A percentile compares a stretch with the other conserved stretches of the same genome.
These are phyloP conservation scores for Globisporangium spinosum DNA, from an alignment of 352 stramenopile species.

Conservation along the genomic window DNA sequence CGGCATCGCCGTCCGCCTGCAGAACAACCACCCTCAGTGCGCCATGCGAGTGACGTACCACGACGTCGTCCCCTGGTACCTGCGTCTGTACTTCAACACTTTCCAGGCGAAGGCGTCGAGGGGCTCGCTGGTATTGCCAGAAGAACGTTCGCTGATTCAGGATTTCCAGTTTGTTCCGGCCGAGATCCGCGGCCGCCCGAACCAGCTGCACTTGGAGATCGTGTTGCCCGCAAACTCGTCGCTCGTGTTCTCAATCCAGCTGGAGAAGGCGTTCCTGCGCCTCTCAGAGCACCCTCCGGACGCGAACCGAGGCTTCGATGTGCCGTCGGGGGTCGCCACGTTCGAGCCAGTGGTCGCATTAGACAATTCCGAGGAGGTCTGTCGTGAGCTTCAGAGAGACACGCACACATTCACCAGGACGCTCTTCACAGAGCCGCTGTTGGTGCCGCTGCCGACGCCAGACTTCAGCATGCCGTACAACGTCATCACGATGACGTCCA, in stretches of 20 bases:
- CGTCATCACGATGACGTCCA: conserved; percentile 88
- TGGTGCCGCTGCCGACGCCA: conserved; percentile 77
- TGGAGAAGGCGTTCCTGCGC: conserved; percentile 81
- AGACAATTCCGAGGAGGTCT: conserved; percentile 1
- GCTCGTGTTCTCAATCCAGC: conserved; percentile 64
- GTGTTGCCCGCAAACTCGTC: conserved; percentile 48
- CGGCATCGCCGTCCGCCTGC: conserved; percentile 60
- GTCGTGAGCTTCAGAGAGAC: conserved; percentile 11
- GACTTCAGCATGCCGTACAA: conserved; percentile 92
- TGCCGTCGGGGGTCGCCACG: conserved; percentile 54
- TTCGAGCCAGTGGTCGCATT: conserved; percentile 24
- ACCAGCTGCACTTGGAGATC: conserved; percentile 52
- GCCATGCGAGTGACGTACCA: conserved; percentile 62
- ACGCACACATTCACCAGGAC: conserved; percentile 26
- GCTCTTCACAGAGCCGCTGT: conserved; percentile 76
- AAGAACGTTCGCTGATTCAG: conserved; percentile 18
- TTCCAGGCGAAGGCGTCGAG: conserved; percentile 30
- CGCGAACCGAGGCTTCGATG: conserved; percentile 84
- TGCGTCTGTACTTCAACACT: conserved; percentile 77
- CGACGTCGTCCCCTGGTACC: conserved; percentile 78
- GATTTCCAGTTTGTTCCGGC: conserved; percentile 55
- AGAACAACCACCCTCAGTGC: conserved; percentile 50
- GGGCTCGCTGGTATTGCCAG: not conserved
- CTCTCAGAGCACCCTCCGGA: conserved; percentile 82
- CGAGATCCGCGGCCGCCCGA: conserved; percentile 47